Base-by-base conservation (phyloP, 805 yeast genomes). In the Ogataea parapolymorpha region DNA sequence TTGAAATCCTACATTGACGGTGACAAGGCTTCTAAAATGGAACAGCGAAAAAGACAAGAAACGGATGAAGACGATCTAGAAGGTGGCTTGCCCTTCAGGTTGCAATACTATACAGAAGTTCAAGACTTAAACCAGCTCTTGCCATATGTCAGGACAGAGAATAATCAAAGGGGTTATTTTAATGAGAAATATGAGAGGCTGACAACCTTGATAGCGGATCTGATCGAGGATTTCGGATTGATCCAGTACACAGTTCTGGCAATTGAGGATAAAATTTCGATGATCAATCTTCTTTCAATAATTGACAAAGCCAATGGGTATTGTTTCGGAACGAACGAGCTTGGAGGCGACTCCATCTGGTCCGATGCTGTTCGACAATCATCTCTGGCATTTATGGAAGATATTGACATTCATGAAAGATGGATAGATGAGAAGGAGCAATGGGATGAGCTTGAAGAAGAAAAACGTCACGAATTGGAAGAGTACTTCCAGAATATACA, bases 341-440 rank as follows among this genome's bases (percentile, higher is more conserved):
- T 91, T 6, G 96, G 97, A 2, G 99, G 98, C n/a, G 99, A 93
- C 58, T 78, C 91, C 0, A 80, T 93, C 2, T 93, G 99, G 99
- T 85, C 89, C n/a, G 96, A 91, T 53, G 96, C 96, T 0, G 76
- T 91, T 0, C 72, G 98, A 49, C 87, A 85, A 39, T 61, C 66
- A 3, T 82, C 90, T 28, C 39, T 58, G 50, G 80, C 85, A 9
- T 62, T 71, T 33, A 61, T 72, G 32, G 79, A 68, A 34, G 76
- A 74, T 12, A 67, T 78, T 6, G 96, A 90, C 59, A 77, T 88
- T 4, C 99, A 93, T 52, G 99, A 93, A 50, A 72, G 99, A 45
- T 93, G 99, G 99, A 76, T 93, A 9, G 96, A 87, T 43, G 72
- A 81, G 50, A 93, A 90, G 59, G 83, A 76, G 20, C 68, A 67